Percentiles rank a stretch among this genome's conserved stretches.
Conservation (phyloP, 2,329 filamentous ascomycete genomes). For the Calonectria hawksworthii region DNA sequence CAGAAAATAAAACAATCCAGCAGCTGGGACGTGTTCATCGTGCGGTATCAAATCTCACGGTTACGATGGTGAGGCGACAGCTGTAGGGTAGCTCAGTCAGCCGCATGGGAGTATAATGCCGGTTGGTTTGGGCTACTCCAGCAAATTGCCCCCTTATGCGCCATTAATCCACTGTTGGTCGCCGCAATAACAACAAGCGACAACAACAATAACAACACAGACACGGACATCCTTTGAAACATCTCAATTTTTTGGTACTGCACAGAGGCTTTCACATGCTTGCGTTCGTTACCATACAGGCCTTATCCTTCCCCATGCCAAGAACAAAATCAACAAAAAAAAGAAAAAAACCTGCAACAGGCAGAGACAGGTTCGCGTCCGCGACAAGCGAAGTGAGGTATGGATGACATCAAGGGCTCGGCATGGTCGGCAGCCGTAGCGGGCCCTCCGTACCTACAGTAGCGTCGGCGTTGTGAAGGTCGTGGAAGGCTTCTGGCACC, state of each 20-base stretch:
- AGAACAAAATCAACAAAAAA: too few relatives aligned
- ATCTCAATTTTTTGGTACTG: neutral
- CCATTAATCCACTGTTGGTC: neutral
- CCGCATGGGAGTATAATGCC: neutral
- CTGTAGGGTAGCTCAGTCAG: neutral
- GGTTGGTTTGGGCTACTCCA: neutral
- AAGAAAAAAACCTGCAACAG: neutral
- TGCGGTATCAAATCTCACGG: neutral
- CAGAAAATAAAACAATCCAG: neutral
- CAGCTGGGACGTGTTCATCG: neutral
- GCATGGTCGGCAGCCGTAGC: neutral
- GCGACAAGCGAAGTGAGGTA: neutral
- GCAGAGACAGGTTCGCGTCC: neutral
- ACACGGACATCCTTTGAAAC: neutral
- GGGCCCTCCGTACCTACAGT: slow-evolving; percentile 23
- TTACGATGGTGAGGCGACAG: neutral
- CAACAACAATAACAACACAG: neutral
- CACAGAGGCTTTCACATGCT: neutral
- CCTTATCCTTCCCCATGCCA: neutral
- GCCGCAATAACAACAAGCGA: neutral
- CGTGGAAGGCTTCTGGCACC: slow-evolving; percentile 5
- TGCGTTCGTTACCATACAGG: too few relatives aligned
- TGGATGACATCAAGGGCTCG: slow-evolving; percentile 10
- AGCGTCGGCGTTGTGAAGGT: slow-evolving; percentile 14
- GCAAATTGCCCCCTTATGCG: slow-evolving; percentile 5